Evolutionary conservation across 345 rosid species (phyloP).

Genomic region (Eucalyptus tenuipes): DNA sequence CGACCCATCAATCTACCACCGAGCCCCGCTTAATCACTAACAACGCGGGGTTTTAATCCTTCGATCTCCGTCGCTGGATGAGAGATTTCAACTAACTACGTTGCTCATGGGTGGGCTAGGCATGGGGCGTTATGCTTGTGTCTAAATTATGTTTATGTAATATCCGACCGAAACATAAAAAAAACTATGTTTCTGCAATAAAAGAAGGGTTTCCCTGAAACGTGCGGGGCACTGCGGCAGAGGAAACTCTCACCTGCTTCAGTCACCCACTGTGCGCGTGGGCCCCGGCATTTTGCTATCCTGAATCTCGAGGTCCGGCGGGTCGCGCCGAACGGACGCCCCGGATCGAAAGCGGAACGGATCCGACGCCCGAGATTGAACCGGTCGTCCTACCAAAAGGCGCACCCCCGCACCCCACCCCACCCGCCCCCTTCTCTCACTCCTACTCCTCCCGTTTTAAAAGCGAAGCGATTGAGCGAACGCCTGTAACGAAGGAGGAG

Average conservation of each 20-base stretch:
- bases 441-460: background rate
- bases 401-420: no score
- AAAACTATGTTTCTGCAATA: no score
- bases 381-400: background rate
- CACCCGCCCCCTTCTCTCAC: no score
- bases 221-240: background rate
- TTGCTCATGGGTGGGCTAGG: no score
- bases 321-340: background rate
- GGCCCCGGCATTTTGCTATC: background rate
- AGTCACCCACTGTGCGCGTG: background rate
- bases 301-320: background rate
- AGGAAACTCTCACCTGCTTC: no score
- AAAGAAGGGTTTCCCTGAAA: background rate
- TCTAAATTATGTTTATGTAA: no score
- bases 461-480: background rate
- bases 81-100: no score
- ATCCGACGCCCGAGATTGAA: background rate
- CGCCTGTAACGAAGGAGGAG: background rate
- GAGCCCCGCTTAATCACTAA: no score
- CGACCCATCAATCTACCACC: no score
- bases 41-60: no score
- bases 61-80: no score
- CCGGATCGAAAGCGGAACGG: background rate
- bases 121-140: fast-evolving
- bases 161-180: no score